Conservation (phyloP, 345 rosid species). For the Excoecaria cochinchinensis region DNA sequence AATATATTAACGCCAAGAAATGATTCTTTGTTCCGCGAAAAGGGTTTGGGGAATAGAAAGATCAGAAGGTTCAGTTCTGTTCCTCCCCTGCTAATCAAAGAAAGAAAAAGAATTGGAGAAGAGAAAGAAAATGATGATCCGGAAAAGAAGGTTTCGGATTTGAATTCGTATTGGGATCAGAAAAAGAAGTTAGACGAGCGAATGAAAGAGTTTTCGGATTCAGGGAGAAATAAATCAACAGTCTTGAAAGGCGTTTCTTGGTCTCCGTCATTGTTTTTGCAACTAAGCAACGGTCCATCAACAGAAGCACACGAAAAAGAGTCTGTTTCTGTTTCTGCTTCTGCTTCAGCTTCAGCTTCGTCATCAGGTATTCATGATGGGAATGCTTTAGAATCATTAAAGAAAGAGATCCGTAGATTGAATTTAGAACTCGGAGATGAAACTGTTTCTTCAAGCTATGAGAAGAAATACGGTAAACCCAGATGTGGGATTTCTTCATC, state of each 20-base stretch:
- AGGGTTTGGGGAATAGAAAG: neutral
- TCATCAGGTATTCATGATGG: slow-evolving; percentile 49
- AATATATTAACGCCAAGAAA: slow-evolving; percentile 36
- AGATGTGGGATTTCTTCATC: slow-evolving; percentile 22
- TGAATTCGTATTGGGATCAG: slow-evolving; percentile 55
- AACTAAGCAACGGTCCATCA: slow-evolving; percentile 27
- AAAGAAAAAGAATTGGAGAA: slow-evolving; percentile 18
- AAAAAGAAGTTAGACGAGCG: slow-evolving; percentile 50
- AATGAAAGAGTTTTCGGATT: slow-evolving; percentile 38
- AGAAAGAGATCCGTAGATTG: slow-evolving; percentile 22
- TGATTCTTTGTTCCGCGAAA: slow-evolving; percentile 31
- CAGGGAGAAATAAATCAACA: slow-evolving; percentile 23
- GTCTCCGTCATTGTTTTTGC: slow-evolving; percentile 41
- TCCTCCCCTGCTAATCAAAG: slow-evolving; percentile 32
- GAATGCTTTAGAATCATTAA: slow-evolving; percentile 5
- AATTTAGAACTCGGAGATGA: slow-evolving; percentile 33
- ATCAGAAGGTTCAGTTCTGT: slow-evolving; percentile 41
- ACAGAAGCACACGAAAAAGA: slow-evolving; percentile 17
- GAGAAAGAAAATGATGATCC: slow-evolving; percentile 27
- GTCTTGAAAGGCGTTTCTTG: slow-evolving; percentile 36
- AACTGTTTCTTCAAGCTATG: slow-evolving; percentile 12
- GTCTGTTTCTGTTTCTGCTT: slow-evolving; percentile 14
- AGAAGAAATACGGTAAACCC: slow-evolving; percentile 27
- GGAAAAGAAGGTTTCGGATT: slow-evolving; percentile 40
- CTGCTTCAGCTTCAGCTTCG: slow-evolving; percentile 16